phyloP scores from a whole-genome alignment of 148 eudicot species.

The Amaranthus hypochondriacus region DNA sequence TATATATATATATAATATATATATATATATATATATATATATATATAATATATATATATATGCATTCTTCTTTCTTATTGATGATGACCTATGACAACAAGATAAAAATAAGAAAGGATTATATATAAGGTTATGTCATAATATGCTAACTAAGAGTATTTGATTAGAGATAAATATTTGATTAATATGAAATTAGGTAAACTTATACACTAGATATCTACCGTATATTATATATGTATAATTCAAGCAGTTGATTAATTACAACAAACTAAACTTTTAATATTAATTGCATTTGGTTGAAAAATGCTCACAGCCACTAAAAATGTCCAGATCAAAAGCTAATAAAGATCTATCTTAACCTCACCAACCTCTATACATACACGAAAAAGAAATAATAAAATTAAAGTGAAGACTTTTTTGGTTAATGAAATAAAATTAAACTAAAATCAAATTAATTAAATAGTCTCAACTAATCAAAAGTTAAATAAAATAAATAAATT shows the following conservation, averaged over 20 bases:
- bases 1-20: no score
- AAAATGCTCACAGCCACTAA: slow-evolving; percentile 19
- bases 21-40: no score
- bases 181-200: slow-evolving; percentile 22
- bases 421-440: no score
- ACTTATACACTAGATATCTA: slow-evolving; percentile 13
- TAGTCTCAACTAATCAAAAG: no score
- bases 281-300: neutral
- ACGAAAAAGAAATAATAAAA: slow-evolving; percentile 10
- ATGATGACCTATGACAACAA: neutral
- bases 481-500: no score
- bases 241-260: slow-evolving; percentile 15
- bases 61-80: slow-evolving; percentile 15
- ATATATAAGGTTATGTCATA: slow-evolving; percentile 7
- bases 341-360: slow-evolving; percentile 12
- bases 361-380: slow-evolving; percentile 20
- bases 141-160: slow-evolving; percentile 1
- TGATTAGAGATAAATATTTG: slow-evolving; percentile 6
- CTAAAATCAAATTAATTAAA: no score
- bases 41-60: neutral
- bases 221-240: neutral
- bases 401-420: neutral
- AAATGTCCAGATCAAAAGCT: slow-evolving; percentile 19
- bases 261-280: slow-evolving; percentile 14
- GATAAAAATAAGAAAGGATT: no score